phyloP scores from a whole-genome alignment of 345 rosid species.

The Mercurialis annua region DNA sequence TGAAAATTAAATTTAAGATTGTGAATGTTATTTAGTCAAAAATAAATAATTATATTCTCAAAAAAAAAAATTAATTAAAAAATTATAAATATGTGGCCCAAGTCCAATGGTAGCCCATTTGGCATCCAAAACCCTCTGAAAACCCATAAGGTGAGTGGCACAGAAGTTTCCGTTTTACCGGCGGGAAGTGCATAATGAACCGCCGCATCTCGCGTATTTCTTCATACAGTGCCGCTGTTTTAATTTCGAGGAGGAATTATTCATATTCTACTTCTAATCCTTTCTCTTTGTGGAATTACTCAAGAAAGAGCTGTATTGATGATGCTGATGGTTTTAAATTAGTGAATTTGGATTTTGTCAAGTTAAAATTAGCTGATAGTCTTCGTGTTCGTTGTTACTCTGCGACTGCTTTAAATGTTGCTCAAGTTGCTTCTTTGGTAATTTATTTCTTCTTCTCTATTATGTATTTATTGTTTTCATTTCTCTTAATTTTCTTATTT shows the following conservation, averaged over 20 bases:
- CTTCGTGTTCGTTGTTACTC: constrained; percentile 49
- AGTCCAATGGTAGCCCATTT: background rate
- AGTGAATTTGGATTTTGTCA: constrained; percentile 18
- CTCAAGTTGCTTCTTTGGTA: constrained; percentile 89
- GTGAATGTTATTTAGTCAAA: no score
- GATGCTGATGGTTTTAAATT: constrained; percentile 19
- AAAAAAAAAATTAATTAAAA: no score
- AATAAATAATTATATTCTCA: no score
- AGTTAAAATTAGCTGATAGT: constrained; percentile 7
- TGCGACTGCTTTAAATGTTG: constrained; percentile 29
- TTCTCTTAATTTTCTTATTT: no score
- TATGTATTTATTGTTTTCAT: background rate
- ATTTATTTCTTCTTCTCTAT: background rate
- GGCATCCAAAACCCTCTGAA: background rate
- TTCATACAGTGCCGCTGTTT: constrained; percentile 42
- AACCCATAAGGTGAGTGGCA: background rate
- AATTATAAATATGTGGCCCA: no score
- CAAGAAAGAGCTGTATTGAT: constrained; percentile 25
- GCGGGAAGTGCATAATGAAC: constrained; percentile 32
- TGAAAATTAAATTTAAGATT: no score
- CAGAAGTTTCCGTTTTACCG: background rate
- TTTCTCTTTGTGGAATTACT: constrained; percentile 24
- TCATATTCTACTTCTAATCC: no score
- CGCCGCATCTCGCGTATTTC: constrained; percentile 49
- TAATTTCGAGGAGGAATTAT: no score